phyloP scores from a whole-genome alignment of 1,139 yeast species.

The Ashbya aceris region DNA sequence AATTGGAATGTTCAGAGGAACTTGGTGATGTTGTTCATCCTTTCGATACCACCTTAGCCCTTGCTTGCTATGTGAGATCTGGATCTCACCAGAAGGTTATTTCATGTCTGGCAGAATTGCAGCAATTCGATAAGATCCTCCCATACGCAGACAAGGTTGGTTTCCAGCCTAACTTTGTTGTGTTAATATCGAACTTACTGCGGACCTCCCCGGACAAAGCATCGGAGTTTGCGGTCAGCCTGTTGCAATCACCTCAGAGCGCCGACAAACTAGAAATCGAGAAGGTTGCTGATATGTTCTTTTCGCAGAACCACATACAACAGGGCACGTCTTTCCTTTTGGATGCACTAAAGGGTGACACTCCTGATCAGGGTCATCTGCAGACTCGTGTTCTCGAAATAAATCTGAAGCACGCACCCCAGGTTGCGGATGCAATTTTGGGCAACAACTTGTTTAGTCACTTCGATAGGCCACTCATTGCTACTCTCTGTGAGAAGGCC shows the following conservation, averaged over 20 bases:
- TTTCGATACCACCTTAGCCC: conserved; percentile 73
- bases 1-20: conserved; percentile 88
- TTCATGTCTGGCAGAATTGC: conserved; percentile 85
- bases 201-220: conserved; percentile 97
- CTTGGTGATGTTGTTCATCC: conserved; percentile 94
- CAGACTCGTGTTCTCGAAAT: conserved; percentile 93
- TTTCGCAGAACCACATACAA: conserved; percentile 88
- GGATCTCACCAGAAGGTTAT: conserved; percentile 84
- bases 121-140: conserved; percentile 90
- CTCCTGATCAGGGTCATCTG: conserved; percentile 91
- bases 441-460: conserved; percentile 95
- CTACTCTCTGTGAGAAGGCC: conserved; percentile 86
- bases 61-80: conserved; percentile 85
- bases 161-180: conserved; percentile 83
- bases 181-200: conserved; percentile 81
- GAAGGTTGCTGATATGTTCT: conserved; percentile 84
- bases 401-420: conserved; percentile 92
- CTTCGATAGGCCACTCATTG: conserved; percentile 89
- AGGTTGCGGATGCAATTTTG: conserved; percentile 97
- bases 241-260: conserved; percentile 55
- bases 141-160: conserved; percentile 89
- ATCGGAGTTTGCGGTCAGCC: conserved; percentile 88
- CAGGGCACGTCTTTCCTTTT: conserved; percentile 98
- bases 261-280: conserved; percentile 68
- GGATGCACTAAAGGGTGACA: conserved; percentile 90